phyloP scores from a whole-genome alignment of 352 stramenopile genomes.

The Phytophthora europaea region DNA sequence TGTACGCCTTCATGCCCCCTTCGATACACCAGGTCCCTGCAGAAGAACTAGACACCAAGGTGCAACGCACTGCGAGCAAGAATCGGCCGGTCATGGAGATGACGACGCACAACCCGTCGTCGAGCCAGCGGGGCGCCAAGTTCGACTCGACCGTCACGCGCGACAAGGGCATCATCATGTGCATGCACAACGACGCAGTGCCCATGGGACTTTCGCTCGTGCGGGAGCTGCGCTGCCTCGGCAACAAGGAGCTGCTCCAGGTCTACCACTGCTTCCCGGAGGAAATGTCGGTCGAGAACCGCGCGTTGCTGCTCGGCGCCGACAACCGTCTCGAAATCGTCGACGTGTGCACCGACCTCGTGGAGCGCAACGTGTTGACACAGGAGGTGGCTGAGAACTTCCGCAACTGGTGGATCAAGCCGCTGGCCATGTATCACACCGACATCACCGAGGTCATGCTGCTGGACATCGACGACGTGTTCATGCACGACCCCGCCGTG shows the following conservation, averaged over 20 bases:
- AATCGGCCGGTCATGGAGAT: constrained; percentile 8
- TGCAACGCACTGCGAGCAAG: background rate
- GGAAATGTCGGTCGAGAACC: constrained; percentile 31
- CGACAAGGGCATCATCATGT: constrained; percentile 55
- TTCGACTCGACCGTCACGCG: constrained; percentile 34
- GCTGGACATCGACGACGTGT: constrained; percentile 14
- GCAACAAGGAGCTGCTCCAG: constrained; percentile 15
- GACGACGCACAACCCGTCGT: constrained; percentile 17
- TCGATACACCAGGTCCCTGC: background rate
- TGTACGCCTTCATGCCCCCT: constrained; percentile 29
- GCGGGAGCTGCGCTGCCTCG: constrained; percentile 12
- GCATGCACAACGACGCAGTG: constrained; percentile 51
- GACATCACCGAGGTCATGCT: constrained; percentile 11
- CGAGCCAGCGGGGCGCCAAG: constrained; percentile 15
- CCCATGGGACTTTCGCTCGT: constrained; percentile 58
- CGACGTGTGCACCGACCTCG: constrained; percentile 36
- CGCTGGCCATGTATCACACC: constrained; percentile 6
- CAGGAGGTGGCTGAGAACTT: too few species aligned
- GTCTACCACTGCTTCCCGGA: constrained; percentile 17
- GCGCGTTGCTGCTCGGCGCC: constrained; percentile 13
- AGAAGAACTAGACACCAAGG: background rate
- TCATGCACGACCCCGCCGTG: constrained; percentile 44
- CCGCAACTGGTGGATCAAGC: constrained; percentile 40
- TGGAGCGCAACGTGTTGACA: constrained; percentile 8
- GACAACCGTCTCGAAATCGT: constrained; percentile 39